Percentiles rank a stretch among this genome's conserved stretches.
These are phyloP conservation scores for Vanderwaltozyma yarrowii DNA, from an alignment of 805 yeast species.

Conservation along the genomic window DNA sequence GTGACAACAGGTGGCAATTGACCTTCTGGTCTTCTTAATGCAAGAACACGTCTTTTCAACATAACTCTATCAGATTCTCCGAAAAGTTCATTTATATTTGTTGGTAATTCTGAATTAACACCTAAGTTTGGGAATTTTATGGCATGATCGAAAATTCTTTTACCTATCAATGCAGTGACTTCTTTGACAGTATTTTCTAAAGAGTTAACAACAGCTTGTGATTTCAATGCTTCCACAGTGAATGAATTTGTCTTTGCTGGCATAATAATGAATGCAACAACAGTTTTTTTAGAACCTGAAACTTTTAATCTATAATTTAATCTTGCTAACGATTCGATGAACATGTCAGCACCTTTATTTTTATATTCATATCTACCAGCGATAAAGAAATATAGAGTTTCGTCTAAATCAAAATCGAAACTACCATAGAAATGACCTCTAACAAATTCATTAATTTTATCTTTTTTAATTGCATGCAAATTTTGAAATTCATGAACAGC, in stretches of 20 bases:
- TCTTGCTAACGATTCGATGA: conserved; percentile 85
- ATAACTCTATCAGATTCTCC: conserved; percentile 82
- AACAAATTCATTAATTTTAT: conserved; percentile 84
- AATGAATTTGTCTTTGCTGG: conserved; percentile 92
- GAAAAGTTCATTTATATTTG: conserved; percentile 69
- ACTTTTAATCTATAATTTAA: conserved; percentile 80
- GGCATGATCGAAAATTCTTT: conserved; percentile 82
- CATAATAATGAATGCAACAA: conserved; percentile 96
- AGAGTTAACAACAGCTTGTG: conserved; percentile 92
- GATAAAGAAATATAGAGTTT: conserved; percentile 88
- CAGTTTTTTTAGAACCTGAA: conserved; percentile 76
- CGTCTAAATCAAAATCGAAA: conserved; percentile 87
- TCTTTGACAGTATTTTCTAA: conserved; percentile 81
- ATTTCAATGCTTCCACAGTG: conserved; percentile 90
- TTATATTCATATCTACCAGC: conserved; percentile 97
- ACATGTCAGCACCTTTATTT: conserved; percentile 94
- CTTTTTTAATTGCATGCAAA: conserved; percentile 85
- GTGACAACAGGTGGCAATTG: conserved; percentile 92
- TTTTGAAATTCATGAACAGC: conserved; percentile 98
- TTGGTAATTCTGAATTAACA: conserved; percentile 57
- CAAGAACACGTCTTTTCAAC: conserved; percentile 85
- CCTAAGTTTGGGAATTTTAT: conserved; percentile 46
- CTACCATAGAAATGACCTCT: conserved; percentile 97
- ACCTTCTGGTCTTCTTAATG: conserved; percentile 63
- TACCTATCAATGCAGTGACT: conserved; percentile 78